These are phyloP conservation scores for Brassica juncea DNA, from an alignment of 345 rosid genomes.

Conservation along the genomic window DNA sequence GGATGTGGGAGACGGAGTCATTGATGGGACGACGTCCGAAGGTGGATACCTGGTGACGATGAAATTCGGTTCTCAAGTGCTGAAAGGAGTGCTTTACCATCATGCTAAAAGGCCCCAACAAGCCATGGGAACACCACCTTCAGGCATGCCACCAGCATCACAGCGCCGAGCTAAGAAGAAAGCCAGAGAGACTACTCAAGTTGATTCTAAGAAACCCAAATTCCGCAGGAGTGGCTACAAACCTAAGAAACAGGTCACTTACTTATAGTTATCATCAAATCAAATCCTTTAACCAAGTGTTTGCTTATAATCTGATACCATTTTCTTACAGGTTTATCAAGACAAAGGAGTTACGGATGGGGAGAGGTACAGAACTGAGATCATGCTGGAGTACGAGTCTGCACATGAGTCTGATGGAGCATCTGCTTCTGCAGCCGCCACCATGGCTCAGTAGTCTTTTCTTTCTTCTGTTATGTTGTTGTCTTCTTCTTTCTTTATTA, in stretches of 20 bases:
- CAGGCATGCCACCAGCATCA: background rate
- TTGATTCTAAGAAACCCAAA: background rate
- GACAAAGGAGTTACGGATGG: constrained; percentile 70
- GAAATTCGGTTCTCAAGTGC: background rate
- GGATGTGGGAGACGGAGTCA: constrained; percentile 57
- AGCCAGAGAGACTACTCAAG: background rate
- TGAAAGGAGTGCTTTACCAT: background rate
- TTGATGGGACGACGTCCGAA: constrained; percentile 79
- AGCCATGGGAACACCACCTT: background rate
- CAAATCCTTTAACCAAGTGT: background rate
- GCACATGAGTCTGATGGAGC: constrained; percentile 48
- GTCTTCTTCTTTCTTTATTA: constrained; percentile 13
- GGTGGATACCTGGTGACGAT: constrained; percentile 45
- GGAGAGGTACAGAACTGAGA: constrained; percentile 71
- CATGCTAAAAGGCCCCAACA: background rate
- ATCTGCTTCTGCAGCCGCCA: constrained; percentile 52
- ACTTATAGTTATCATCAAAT: background rate
- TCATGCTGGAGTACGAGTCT: constrained; percentile 56
- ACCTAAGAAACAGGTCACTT: background rate
- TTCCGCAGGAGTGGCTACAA: background rate
- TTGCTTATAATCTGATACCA: background rate
- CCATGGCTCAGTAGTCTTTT: constrained; percentile 36
- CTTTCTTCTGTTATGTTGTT: constrained; percentile 8
- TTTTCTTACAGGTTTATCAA: constrained; percentile 45
- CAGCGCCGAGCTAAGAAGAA: background rate